A percentile compares a stretch with the other conserved stretches of the same genome.
Conservation (phyloP, 2,329 filamentous ascomycete genomes). For the Botryotinia convoluta region DNA sequence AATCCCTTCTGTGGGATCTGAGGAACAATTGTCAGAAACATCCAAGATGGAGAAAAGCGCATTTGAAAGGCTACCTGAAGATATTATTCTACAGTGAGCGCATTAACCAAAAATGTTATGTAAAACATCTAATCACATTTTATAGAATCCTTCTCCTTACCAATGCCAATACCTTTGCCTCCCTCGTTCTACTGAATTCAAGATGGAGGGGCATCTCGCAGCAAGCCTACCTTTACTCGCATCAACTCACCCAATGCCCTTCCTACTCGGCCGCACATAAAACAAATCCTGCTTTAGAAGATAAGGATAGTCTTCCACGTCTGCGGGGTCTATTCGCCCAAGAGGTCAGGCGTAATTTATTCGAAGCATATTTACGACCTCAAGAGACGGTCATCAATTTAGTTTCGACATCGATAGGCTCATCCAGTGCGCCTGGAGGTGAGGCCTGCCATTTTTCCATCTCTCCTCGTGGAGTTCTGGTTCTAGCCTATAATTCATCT, state of each 20-base stretch:
- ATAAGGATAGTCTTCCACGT: conserved; percentile 52
- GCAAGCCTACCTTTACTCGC: conserved; percentile 59
- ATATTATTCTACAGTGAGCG: conserved; percentile 67
- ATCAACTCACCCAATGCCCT: conserved; percentile 60
- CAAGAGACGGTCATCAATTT: conserved; percentile 71
- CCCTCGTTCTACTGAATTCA: conserved; percentile 61
- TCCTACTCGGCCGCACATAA: conserved; percentile 54
- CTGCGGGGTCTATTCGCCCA: conserved; percentile 65
- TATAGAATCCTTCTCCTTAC: conserved; percentile 58
- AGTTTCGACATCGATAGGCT: conserved; percentile 80
- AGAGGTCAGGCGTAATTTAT: conserved; percentile 74
- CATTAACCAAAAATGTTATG: background rate
- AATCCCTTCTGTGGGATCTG: conserved; percentile 8
- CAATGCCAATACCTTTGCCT: conserved; percentile 64
- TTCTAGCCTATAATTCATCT: conserved; percentile 82
- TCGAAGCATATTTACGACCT: conserved; percentile 72
- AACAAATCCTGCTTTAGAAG: conserved; percentile 36
- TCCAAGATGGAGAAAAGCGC: conserved; percentile 22
- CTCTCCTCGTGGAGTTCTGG: conserved; percentile 69
- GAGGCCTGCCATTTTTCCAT: conserved; percentile 84
- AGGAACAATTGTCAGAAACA: conserved; percentile 1
- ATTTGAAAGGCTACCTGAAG: conserved; percentile 60
- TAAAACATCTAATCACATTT: conserved; percentile 21
- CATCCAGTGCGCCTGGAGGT: conserved; percentile 74
- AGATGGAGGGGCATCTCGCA: conserved; percentile 65